These are phyloP conservation scores for Metschnikowia henanensis DNA, from an alignment of 805 yeast genomes.

Conservation along the genomic window DNA sequence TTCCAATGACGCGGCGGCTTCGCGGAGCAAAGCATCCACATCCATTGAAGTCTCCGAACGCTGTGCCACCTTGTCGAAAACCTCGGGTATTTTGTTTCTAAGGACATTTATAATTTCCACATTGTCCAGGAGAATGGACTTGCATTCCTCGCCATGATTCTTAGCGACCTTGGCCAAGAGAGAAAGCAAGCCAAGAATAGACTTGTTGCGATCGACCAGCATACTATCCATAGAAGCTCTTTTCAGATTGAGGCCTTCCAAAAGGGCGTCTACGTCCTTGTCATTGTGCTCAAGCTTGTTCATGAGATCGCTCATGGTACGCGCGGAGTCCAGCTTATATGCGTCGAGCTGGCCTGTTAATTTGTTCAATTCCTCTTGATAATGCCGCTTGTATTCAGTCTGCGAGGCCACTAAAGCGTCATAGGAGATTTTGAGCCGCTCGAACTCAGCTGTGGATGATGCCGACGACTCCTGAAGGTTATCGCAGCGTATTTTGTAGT, in stretches of 20 bases:
- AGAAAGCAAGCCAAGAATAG: conserved; percentile 43
- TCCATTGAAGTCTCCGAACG: conserved; percentile 31
- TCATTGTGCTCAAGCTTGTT: conserved; percentile 43
- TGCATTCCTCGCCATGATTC: conserved; percentile 50
- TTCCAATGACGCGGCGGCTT: conserved; percentile 32
- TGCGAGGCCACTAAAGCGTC: conserved; percentile 55
- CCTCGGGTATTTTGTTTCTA: conserved; percentile 38
- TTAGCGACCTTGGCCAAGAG: conserved; percentile 45
- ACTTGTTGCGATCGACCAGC: conserved; percentile 47
- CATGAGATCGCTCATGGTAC: conserved; percentile 35
- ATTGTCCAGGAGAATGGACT: conserved; percentile 45
- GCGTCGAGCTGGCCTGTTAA: conserved; percentile 37
- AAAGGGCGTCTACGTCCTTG: conserved; percentile 47
- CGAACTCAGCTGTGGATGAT: conserved; percentile 49
- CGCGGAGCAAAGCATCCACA: conserved; percentile 33
- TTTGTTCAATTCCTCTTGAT: conserved; percentile 41
- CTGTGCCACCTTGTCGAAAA: conserved; percentile 28
- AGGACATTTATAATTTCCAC: conserved; percentile 44
- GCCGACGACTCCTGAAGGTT: conserved; percentile 48
- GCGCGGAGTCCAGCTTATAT: conserved; percentile 37
- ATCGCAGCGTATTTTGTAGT: conserved; percentile 49
- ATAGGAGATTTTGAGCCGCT: conserved; percentile 56
- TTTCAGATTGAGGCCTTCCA: conserved; percentile 48
- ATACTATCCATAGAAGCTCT: conserved; percentile 49
- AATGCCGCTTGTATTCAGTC: conserved; percentile 50